Percentiles rank a stretch among this genome's conserved stretches.
Evolutionary conservation across 495 filamentous ascomycete genomes (phyloP).

Genomic region (Cenococcum geophilum): DNA sequence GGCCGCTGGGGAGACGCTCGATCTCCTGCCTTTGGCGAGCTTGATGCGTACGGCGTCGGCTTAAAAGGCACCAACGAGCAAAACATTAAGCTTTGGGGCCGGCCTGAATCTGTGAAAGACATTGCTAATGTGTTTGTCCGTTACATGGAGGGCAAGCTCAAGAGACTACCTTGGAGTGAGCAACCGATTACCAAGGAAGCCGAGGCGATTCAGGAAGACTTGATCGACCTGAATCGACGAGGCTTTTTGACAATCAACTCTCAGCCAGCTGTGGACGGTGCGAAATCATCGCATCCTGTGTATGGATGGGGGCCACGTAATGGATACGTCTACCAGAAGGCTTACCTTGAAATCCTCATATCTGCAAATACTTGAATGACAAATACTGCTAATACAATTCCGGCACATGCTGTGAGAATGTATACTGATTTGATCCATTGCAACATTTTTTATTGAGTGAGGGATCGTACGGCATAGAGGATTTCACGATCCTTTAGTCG

Average conservation of each 20-base stretch:
- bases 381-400: no score
- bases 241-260: slow-evolving; percentile 96
- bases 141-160: slow-evolving; percentile 73
- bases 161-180: slow-evolving; percentile 92
- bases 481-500: no score
- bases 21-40: slow-evolving; percentile 93
- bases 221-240: slow-evolving; percentile 75
- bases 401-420: no score
- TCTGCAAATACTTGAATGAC: no score
- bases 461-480: no score
- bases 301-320: slow-evolving; percentile 93
- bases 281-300: slow-evolving; percentile 78
- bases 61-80: slow-evolving; percentile 95
- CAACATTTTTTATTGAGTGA: no score
- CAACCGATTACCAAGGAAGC: slow-evolving; percentile 76
- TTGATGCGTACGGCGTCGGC: slow-evolving; percentile 95
- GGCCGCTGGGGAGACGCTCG: slow-evolving; percentile 97
- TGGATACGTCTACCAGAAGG: slow-evolving; percentile 98
- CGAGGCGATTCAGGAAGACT: slow-evolving; percentile 62
- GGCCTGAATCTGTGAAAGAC: slow-evolving; percentile 70
- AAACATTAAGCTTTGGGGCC: slow-evolving; percentile 92
- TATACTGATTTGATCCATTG: no score
- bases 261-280: slow-evolving; percentile 91
- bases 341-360: slow-evolving; percentile 87
- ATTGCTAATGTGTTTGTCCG: slow-evolving; percentile 74